phyloP scores from a whole-genome alignment of 1,139 yeast species.

The Pichia kudriavzevii region DNA sequence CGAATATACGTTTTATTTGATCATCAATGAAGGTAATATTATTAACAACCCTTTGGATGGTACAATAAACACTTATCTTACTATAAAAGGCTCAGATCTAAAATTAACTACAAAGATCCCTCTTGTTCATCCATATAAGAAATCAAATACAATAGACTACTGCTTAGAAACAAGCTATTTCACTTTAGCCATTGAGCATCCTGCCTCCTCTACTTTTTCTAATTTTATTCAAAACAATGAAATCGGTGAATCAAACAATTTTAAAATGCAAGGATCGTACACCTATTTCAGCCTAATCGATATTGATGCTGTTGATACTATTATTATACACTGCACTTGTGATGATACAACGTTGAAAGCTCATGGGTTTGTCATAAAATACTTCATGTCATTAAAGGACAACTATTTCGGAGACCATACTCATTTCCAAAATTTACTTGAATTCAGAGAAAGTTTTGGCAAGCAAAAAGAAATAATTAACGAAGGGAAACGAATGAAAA shows the following conservation, averaged over 20 bases:
- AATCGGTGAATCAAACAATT: slow-evolving; percentile 60
- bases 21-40: slow-evolving; percentile 81
- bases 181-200: slow-evolving; percentile 61
- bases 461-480: slow-evolving; percentile 5
- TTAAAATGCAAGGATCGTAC: slow-evolving; percentile 59
- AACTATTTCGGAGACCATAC: slow-evolving; percentile 83
- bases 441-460: slow-evolving; percentile 35
- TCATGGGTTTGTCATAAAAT: slow-evolving; percentile 73
- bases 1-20: slow-evolving; percentile 57
- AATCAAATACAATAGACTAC: slow-evolving; percentile 50
- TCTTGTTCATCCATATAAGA: slow-evolving; percentile 48
- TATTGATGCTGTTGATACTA: slow-evolving; percentile 58
- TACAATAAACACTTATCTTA: slow-evolving; percentile 67
- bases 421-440: slow-evolving; percentile 83
- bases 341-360: slow-evolving; percentile 61
- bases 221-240: slow-evolving; percentile 58
- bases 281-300: slow-evolving; percentile 53
- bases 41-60: slow-evolving; percentile 84
- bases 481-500: slow-evolving; percentile 32
- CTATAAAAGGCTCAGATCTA: slow-evolving; percentile 62
- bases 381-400: slow-evolving; percentile 70
- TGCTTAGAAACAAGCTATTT: slow-evolving; percentile 51
- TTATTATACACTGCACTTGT: slow-evolving; percentile 59
- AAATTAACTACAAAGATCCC: slow-evolving; percentile 49
- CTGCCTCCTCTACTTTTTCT: slow-evolving; percentile 85